phyloP scores from a whole-genome alignment of 169 alveolate genomes.

The Eimeria nieschulzi region DNA sequence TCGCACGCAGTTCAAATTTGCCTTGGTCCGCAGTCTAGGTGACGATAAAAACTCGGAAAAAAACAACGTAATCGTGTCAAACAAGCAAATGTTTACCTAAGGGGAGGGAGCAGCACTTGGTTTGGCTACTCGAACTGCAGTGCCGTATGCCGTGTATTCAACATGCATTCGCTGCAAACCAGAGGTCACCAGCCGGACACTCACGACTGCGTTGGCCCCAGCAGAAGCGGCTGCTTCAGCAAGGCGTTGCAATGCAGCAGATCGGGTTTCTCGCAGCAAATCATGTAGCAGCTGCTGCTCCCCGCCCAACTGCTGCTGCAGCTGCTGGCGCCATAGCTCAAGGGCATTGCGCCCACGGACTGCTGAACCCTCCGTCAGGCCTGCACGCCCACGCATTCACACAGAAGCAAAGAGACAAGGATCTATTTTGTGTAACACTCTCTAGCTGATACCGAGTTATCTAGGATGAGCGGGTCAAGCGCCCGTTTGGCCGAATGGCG shows the following conservation, averaged over 20 bases:
- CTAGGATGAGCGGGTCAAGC: no score
- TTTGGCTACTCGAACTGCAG: conserved; percentile 31
- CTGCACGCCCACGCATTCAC: not conserved
- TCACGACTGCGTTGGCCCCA: conserved; percentile 61
- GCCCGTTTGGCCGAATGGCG: no score
- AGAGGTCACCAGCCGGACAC: conserved; percentile 61
- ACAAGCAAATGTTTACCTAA: not conserved
- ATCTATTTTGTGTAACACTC: no score
- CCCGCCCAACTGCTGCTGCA: conserved; percentile 63
- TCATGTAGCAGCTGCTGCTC: conserved; percentile 60
- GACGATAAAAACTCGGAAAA: no score
- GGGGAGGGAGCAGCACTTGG: conserved; percentile 8
- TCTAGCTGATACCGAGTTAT: no score
- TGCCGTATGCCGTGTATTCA: conserved; percentile 67
- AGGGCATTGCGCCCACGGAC: conserved; percentile 55
- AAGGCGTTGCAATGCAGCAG: conserved; percentile 52
- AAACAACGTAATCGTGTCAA: no score
- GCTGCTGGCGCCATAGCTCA: conserved; percentile 60
- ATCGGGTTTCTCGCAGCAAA: conserved; percentile 51
- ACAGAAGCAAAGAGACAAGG: no score
- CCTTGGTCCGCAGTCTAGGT: no score
- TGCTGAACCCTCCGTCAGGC: conserved; percentile 51
- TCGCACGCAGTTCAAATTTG: no score
- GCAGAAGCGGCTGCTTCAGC: conserved; percentile 62
- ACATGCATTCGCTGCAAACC: conserved; percentile 62